These are phyloP conservation scores for Colletotrichum truncatum DNA, from an alignment of 2,329 filamentous ascomycete species.

Conservation along the genomic window DNA sequence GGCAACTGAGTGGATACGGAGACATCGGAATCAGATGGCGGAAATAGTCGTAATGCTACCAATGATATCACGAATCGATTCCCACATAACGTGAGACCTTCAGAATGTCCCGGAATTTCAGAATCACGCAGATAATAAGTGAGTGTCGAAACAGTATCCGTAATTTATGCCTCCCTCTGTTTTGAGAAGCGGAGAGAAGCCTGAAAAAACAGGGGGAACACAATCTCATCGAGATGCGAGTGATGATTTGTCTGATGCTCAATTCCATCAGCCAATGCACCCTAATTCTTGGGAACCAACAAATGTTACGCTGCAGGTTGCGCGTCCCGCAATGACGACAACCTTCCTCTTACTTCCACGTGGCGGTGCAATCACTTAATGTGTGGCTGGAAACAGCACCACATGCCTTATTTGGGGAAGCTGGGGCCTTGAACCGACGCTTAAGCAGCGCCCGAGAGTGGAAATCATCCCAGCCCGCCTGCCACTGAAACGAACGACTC, in stretches of 20 bases:
- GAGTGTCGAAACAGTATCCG: background rate
- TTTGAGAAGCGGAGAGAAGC: too few species aligned
- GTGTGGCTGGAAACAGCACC: constrained; percentile 14
- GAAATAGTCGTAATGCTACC: constrained; percentile 8
- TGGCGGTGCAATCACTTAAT: constrained; percentile 19
- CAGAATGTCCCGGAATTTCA: background rate
- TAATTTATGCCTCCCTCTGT: background rate
- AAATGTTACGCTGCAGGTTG: constrained; percentile 3
- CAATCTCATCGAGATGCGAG: background rate
- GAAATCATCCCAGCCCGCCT: constrained; percentile 13
- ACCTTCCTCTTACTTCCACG: constrained; percentile 23
- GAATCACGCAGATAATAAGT: background rate
- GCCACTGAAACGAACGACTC: constrained; percentile 29
- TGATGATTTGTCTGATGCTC: background rate
- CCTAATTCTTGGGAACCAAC: constrained; percentile 4
- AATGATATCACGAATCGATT: constrained; percentile 15
- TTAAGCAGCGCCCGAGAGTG: constrained; percentile 20
- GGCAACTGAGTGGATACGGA: background rate
- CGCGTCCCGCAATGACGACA: constrained; percentile 30
- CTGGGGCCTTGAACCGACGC: constrained; percentile 23
- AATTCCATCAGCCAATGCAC: background rate
- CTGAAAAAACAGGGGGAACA: too few species aligned
- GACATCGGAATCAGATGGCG: constrained; percentile 3
- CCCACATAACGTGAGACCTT: background rate
- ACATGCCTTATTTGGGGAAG: background rate